phyloP scores from a whole-genome alignment of 2,329 filamentous ascomycete genomes.

The Pestalotiopsis sp. region DNA sequence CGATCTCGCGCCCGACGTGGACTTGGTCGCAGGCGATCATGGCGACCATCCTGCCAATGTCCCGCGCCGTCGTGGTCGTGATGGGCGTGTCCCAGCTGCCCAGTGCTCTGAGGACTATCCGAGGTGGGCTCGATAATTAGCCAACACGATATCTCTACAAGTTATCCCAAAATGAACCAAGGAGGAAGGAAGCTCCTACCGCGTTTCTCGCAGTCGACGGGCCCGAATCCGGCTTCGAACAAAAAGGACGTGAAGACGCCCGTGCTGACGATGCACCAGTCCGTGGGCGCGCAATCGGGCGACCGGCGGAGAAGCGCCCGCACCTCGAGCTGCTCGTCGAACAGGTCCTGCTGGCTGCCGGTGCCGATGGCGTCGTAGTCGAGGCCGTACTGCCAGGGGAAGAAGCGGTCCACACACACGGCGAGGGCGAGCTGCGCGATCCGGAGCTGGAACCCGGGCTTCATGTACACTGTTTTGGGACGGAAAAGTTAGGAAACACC shows the following conservation, averaged over 20 bases:
- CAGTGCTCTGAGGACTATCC: slow-evolving; percentile 51
- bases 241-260: slow-evolving; percentile 74
- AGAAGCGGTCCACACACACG: slow-evolving; percentile 52
- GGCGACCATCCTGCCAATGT: slow-evolving; percentile 65
- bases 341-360: slow-evolving; percentile 63
- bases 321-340: slow-evolving; percentile 69
- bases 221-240: slow-evolving; percentile 64
- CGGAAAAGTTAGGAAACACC: background rate
- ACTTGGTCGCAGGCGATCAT: slow-evolving; percentile 51
- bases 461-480: slow-evolving; percentile 47
- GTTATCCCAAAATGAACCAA: too few relatives aligned
- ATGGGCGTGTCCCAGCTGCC: slow-evolving; percentile 36
- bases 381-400: slow-evolving; percentile 77
- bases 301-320: slow-evolving; percentile 53
- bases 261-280: slow-evolving; percentile 69
- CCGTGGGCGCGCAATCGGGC: slow-evolving; percentile 30
- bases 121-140: background rate
- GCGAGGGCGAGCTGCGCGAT: slow-evolving; percentile 56
- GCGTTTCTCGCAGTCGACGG: slow-evolving; percentile 51
- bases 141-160: too few relatives aligned
- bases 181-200: background rate
- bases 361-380: slow-evolving; percentile 68
- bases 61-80: slow-evolving; percentile 40
- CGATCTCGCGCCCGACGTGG: slow-evolving; percentile 35
- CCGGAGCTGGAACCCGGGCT: slow-evolving; percentile 58